phyloP scores from a whole-genome alignment of 2,329 filamentous ascomycete genomes.

The Aphanoascus verrucosus region DNA sequence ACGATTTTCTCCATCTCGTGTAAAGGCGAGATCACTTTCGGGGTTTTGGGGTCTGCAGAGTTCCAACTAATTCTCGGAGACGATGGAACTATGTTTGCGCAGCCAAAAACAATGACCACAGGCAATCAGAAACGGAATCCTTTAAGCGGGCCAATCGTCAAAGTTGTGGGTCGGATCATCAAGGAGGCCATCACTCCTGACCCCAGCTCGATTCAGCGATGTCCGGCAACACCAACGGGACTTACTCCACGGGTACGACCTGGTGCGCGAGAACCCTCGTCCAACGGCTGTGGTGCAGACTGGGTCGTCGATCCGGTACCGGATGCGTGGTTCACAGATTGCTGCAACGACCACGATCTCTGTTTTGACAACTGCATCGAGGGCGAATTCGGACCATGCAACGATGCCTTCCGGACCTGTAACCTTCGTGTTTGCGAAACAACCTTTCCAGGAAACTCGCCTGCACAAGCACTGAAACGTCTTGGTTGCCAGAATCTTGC shows the following conservation, averaged over 20 bases:
- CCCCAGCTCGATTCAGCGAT: neutral
- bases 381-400: neutral
- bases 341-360: neutral
- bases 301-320: neutral
- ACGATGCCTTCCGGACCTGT: neutral
- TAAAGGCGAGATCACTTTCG: neutral
- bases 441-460: neutral
- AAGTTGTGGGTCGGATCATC: neutral
- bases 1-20: neutral
- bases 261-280: neutral
- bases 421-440: neutral
- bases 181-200: conserved; percentile 3
- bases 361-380: neutral
- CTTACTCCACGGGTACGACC: neutral
- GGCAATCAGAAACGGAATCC: neutral
- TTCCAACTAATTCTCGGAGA: neutral
- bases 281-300: neutral
- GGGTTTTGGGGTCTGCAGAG: neutral
- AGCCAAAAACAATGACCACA: neutral
- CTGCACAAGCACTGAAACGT: neutral
- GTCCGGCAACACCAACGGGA: neutral
- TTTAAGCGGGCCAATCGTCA: neutral
- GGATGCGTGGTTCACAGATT: neutral
- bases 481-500: neutral
- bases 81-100: neutral